Evolutionary conservation across 192 early-diverging fungal species (phyloP), one percentile per base, ranked within the genome.

Genomic region (Mortierella claussenii): DNA sequence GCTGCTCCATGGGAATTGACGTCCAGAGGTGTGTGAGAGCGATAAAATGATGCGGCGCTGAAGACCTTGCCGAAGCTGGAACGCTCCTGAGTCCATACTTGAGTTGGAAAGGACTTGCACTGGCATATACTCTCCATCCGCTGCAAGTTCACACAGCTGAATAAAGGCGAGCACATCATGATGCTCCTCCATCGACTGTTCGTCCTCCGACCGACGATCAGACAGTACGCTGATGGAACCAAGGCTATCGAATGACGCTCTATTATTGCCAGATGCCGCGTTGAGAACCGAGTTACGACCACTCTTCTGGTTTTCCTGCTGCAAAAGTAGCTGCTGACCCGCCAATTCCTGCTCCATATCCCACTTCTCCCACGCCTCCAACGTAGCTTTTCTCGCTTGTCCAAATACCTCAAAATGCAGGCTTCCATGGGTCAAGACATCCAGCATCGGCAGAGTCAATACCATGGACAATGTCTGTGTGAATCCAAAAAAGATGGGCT

Each of bases 21-120:
- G 64, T 54, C 91, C 91, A 60, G 89, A 85, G 24, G 85, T 86
- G 63, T 94, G 93, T 0, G 82, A 84, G n/a, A 94, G 37, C 0
- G 81, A 80, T 43, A 93, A 48, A 32, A 83, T 59, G 40, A 94
- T 80, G 12, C 92, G 89, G 7, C 91, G 81, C 74, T 93, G 91
- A 21, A 94, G 50, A 10, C 93, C 93, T 80, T 94, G 93, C 55
- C 87, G 83, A 55, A 94, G 74, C 21, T 82, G 47, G 64, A 92
- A 91, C 1, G 86, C 85, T 20, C 83, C 84, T 17, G 69, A 65
- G 69, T 82, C 86, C 37, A 79, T 56, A 28, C 46, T 59, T 28
- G 61, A 82, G 37, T 84, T 68, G 2, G 79, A 79, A 15, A 82
- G 68, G 1, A 86, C 85, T 37, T 86, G 81, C 6, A 88, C 86